Evolutionary conservation across 345 rosid genomes (phyloP).

Genomic region (Cochlearia excelsa): DNA sequence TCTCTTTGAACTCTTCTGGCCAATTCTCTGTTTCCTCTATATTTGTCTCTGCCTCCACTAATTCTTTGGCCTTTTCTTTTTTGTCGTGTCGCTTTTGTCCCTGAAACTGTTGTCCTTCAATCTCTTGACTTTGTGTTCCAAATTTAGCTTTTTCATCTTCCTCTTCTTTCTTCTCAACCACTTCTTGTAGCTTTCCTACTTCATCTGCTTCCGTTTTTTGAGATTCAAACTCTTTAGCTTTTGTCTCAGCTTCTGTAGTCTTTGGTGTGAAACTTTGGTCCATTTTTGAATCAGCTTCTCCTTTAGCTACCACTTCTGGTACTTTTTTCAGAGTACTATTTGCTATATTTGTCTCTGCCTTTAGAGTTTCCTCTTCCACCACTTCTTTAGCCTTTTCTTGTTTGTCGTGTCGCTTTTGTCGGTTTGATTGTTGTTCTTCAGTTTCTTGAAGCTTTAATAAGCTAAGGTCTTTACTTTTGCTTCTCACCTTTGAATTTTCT

Average conservation of each 20-base stretch:
- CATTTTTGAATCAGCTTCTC: not conserved
- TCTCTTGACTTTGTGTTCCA: conserved; percentile 10
- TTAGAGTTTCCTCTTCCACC: not conserved
- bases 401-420: not conserved
- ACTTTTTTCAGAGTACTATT: conserved; percentile 1
- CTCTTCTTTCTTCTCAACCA: conserved; percentile 15
- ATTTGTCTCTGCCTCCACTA: conserved; percentile 7
- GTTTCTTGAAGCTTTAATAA: not conserved
- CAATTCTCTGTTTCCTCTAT: conserved; percentile 1
- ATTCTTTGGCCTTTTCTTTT: not conserved
- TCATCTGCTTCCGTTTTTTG: not conserved
- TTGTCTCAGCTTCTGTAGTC: conserved; percentile 14
- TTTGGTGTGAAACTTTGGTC: not conserved
- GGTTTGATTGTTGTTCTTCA: not conserved
- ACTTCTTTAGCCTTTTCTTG: not conserved
- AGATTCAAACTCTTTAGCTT: not conserved
- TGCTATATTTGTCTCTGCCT: not conserved
- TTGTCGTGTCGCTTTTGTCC: not conserved
- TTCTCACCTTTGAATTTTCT: not conserved
- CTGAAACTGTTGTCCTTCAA: not conserved
- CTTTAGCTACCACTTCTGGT: conserved; percentile 3
- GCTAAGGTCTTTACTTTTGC: not conserved
- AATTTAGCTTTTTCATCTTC: conserved; percentile 2
- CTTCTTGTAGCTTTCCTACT: conserved; percentile 1
- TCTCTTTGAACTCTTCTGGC: too few species aligned